Percentiles rank a stretch among this genome's conserved stretches.
Conservation (phyloP, 1,139 yeast genomes). For the Yamadazyma triangularis region DNA sequence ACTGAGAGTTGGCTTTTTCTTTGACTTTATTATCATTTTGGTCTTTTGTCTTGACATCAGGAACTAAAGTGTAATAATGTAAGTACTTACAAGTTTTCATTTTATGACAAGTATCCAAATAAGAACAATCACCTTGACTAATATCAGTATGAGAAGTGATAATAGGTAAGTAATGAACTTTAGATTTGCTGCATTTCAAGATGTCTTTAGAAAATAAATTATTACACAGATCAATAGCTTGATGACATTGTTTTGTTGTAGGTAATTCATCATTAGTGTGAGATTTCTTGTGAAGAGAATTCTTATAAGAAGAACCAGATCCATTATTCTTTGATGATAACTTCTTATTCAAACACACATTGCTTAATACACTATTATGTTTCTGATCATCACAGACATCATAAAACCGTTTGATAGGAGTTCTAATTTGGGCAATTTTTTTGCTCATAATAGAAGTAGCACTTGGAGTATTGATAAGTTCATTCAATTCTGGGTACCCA, state of each 20-base stretch:
- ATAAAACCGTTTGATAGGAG: constrained; percentile 39
- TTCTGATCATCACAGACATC: constrained; percentile 47
- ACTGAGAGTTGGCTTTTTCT: constrained; percentile 15
- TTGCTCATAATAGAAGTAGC: constrained; percentile 11
- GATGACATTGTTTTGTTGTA: constrained; percentile 14
- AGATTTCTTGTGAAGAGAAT: too few relatives aligned
- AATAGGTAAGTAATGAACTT: constrained; percentile 62
- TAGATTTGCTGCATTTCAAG: constrained; percentile 39
- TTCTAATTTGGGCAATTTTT: constrained; percentile 18
- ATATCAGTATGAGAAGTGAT: constrained; percentile 53
- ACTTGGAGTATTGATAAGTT: constrained; percentile 16
- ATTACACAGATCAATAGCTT: constrained; percentile 16
- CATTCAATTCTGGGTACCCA: constrained; percentile 5
- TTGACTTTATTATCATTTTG: constrained; percentile 4
- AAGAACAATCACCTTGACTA: constrained; percentile 86
- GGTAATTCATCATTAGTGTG: constrained; percentile 18
- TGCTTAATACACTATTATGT: constrained; percentile 39
- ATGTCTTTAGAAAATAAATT: constrained; percentile 20
- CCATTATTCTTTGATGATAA: constrained; percentile 12
- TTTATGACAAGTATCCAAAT: constrained; percentile 89
- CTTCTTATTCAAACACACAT: constrained; percentile 19
- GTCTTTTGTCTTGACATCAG: constrained; percentile 25
- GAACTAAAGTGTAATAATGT: constrained; percentile 68
- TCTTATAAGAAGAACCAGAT: too few relatives aligned
- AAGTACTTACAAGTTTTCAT: constrained; percentile 74